Evolutionary conservation across 169 alveolate species (phyloP).

Genomic region (Babesia ovis): DNA sequence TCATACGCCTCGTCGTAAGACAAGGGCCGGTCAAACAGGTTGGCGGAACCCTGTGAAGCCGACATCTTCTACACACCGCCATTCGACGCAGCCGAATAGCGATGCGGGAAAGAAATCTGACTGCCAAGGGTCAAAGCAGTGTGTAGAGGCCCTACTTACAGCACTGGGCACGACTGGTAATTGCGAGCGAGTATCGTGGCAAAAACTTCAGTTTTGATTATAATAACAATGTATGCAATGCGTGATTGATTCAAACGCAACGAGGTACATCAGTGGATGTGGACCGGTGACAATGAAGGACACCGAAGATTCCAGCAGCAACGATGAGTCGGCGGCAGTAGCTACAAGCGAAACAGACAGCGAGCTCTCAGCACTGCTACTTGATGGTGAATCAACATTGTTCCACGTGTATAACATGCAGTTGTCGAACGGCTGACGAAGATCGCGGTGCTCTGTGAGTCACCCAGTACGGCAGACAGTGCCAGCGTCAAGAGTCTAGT

Average conservation of each 20-base stretch:
- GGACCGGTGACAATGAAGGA: slow-evolving; percentile 12
- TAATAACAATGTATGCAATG: not conserved
- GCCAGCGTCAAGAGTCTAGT: slow-evolving; percentile 36
- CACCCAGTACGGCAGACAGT: slow-evolving; percentile 25
- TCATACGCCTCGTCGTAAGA: slow-evolving; percentile 13
- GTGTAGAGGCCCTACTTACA: too few relatives aligned
- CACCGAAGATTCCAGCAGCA: slow-evolving; percentile 59
- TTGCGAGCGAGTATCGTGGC: too few relatives aligned
- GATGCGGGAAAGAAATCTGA: not conserved
- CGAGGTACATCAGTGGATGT: not conserved
- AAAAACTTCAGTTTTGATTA: too few relatives aligned
- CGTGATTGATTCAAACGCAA: not conserved
- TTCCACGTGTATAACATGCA: not conserved
- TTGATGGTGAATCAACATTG: slow-evolving; percentile 8
- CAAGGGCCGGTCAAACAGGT: slow-evolving; percentile 4
- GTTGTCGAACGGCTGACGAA: slow-evolving; percentile 67
- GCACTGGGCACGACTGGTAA: too few relatives aligned
- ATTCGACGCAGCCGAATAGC: not conserved
- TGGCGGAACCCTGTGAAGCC: not conserved
- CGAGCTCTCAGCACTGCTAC: slow-evolving; percentile 14
- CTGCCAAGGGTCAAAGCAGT: too few relatives aligned
- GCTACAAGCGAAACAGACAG: not conserved
- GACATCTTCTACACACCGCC: slow-evolving; percentile 1
- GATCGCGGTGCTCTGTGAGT: slow-evolving; percentile 58
- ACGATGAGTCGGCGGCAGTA: slow-evolving; percentile 36